phyloP scores from a whole-genome alignment of 257 asterid species.

The Paulownia fortunei region DNA sequence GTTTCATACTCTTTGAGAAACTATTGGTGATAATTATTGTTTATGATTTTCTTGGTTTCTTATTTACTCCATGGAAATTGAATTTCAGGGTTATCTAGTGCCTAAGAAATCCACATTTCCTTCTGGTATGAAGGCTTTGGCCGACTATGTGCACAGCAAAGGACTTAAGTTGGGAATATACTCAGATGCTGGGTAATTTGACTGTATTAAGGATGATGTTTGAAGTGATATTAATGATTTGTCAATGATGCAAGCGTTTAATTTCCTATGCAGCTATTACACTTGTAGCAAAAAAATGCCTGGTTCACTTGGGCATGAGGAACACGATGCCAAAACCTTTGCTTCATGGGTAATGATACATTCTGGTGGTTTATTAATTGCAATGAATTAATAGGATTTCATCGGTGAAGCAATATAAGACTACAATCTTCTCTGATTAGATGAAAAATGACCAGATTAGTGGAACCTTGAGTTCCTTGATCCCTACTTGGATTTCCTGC shows the following conservation, averaged over 20 bases:
- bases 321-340: constrained; percentile 82
- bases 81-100: constrained; percentile 73
- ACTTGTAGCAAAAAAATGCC: constrained; percentile 89
- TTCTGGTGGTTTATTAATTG: background rate
- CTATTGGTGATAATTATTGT: background rate
- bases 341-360: constrained; percentile 73
- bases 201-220: background rate
- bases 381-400: background rate
- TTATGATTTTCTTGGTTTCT: background rate
- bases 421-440: background rate
- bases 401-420: background rate
- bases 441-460: background rate
- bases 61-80: background rate
- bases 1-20: background rate
- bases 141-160: constrained; percentile 88
- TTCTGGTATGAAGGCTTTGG: constrained; percentile 92
- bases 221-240: background rate
- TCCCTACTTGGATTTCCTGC: constrained; percentile 22
- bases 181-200: constrained; percentile 86
- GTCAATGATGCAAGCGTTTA: background rate
- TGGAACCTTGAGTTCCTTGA: background rate
- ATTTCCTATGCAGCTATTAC: constrained; percentile 55
- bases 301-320: constrained; percentile 93
- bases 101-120: constrained; percentile 82
- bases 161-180: constrained; percentile 94